phyloP scores from a whole-genome alignment of 306 rosid genomes.

The Vigna mungo region DNA sequence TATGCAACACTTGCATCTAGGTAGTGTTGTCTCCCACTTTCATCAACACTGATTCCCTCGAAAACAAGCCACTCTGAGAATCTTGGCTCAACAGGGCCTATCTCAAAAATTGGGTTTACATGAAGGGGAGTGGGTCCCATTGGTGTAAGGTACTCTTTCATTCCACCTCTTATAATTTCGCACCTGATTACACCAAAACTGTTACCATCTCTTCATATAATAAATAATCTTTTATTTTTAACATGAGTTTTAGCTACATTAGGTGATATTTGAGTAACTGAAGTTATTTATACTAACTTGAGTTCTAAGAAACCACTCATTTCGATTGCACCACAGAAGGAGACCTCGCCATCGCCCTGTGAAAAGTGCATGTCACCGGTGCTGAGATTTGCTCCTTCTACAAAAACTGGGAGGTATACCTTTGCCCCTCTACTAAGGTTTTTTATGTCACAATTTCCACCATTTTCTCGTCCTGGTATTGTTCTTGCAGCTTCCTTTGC shows the following conservation, averaged over 20 bases:
- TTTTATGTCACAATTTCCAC: slow-evolving; percentile 95
- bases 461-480: slow-evolving; percentile 97
- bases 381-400: slow-evolving; percentile 94
- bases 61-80: slow-evolving; percentile 92
- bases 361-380: slow-evolving; percentile 96
- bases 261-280: not conserved
- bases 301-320: slow-evolving; percentile 98
- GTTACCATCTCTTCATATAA: not conserved
- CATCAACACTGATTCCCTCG: slow-evolving; percentile 87
- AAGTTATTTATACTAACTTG: slow-evolving; percentile 59
- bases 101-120: slow-evolving; percentile 90
- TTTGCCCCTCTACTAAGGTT: slow-evolving; percentile 88
- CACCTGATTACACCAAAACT: slow-evolving; percentile 56
- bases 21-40: slow-evolving; percentile 83
- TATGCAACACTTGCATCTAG: slow-evolving; percentile 86
- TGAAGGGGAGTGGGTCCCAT: slow-evolving; percentile 95
- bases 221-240: not conserved
- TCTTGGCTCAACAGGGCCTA: slow-evolving; percentile 91
- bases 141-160: slow-evolving; percentile 97
- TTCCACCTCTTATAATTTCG: slow-evolving; percentile 87
- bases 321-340: slow-evolving; percentile 95
- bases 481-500: slow-evolving; percentile 93
- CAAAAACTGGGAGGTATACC: slow-evolving; percentile 85
- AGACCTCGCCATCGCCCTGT: slow-evolving; percentile 91
- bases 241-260: not conserved